Evolutionary conservation across 768 basidiomycete species (phyloP).

Genomic region (Leccinellum rugosiceps): DNA sequence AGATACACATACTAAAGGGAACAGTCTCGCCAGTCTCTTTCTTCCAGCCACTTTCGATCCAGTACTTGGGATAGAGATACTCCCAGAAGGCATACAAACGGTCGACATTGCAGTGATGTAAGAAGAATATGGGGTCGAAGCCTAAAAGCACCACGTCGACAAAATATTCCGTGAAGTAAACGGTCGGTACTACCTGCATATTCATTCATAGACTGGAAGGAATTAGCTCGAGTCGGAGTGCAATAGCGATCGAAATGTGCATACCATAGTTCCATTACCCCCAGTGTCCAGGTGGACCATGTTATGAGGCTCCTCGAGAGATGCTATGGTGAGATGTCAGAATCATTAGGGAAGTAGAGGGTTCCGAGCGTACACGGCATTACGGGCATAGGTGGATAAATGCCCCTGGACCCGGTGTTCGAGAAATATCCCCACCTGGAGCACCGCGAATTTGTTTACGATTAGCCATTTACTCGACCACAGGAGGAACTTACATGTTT

Average conservation of each 20-base stretch:
- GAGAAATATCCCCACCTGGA: constrained; percentile 22
- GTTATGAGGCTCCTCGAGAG: constrained; percentile 21
- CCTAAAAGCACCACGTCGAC: not conserved
- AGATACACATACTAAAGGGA: constrained; percentile 11
- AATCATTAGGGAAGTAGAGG: not conserved
- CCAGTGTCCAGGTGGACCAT: constrained; percentile 16
- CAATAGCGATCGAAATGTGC: not conserved
- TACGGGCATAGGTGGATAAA: constrained; percentile 1
- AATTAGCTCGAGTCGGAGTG: not conserved
- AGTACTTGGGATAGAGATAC: constrained; percentile 20
- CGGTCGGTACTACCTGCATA: constrained; percentile 14
- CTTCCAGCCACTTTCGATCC: constrained; percentile 16
- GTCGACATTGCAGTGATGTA: constrained; percentile 20
- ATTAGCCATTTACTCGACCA: not conserved
- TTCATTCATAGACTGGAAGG: constrained; percentile 8
- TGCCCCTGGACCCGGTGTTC: not conserved
- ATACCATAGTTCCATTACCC: constrained; percentile 18
- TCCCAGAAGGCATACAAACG: constrained; percentile 24
- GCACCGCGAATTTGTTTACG: not conserved
- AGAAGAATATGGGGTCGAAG: constrained; percentile 19
- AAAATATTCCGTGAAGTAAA: not conserved
- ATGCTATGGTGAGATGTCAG: constrained; percentile 5
- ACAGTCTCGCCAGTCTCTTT: not conserved
- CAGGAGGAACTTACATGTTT: constrained; percentile 12
- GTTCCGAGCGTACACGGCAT: constrained; percentile 7